Base-by-base conservation (phyloP, 2,329 filamentous ascomycete genomes). In the Colletotrichum echinochloae region DNA sequence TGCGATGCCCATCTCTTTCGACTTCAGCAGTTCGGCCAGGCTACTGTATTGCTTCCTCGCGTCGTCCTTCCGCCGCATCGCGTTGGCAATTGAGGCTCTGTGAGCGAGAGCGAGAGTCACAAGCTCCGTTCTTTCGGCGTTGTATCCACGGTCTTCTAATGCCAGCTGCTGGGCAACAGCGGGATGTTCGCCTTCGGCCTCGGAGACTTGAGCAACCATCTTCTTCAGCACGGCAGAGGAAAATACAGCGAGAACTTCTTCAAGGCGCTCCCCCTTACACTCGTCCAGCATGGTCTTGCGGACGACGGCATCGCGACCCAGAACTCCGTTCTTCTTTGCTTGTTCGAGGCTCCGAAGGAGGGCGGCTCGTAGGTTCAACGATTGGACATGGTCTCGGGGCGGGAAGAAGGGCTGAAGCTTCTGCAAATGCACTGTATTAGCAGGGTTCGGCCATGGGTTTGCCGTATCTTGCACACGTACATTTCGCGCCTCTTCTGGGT, bases 231-330 rank as follows among this genome's bases (percentile, higher is more conserved):
- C 94, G 0, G 90, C 88, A 18, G 92, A 93, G 1, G 95, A 98
- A 76, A 99, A 97, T 0, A 90, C 86, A 3, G 94, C 90, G 35
- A 98, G 85, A 1, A 97, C 83, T 77, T 99, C 96, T 78, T 95
- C 94, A 65, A 98, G 89, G 73, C 94, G 91, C 65, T 97, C 94
- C 7, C 95, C 95, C 74, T 92, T 95, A 82, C 96, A 99, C 76
- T 99, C 95, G 78, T 99, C 96, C 61, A 99, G 85, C 93, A 98
- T 97, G 0, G 94, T 97, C 83, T 97, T 98, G 61, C 96, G 90
- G 39, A 98, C 82, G 0, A 97, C 88, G 0, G 89, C 88, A 77
- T 97, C 94, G 60, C 93, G 87, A 3, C 94, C 93, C 11, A 98
- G 84, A 0, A 91, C 84, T 37, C 94, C 95, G 82, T 90, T 93